Evolutionary conservation across 768 basidiomycete species (phyloP), one percentile per base, ranked within the genome.

Genomic region (Strobilomyces dryophilus): DNA sequence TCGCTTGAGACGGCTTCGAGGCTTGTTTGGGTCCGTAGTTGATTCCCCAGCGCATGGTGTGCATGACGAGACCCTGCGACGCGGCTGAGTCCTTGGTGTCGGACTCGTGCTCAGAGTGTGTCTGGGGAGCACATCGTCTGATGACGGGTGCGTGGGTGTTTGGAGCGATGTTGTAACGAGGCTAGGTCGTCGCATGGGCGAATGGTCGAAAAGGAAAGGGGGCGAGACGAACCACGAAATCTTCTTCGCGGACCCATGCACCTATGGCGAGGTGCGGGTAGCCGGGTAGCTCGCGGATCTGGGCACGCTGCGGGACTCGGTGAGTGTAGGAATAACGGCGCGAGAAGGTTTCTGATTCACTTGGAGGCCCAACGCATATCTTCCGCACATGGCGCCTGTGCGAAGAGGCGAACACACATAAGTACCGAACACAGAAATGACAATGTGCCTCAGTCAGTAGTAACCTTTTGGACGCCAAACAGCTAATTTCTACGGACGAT

Each of bases 31-130:
- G 27, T 27, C 73, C 69, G 49, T 79, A 74, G 64, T 90, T 91
- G 1, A 95, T 75, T 8, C 95, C 94, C 94, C 94, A 98, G 53
- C 79, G 85, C 91, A 92, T 92, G 0, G 87, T 86, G 34, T 91
- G 88, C 56, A 95, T 66, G 21, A 87, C 72, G 18, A 84, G 69
- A 12, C 67, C 29, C 11, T 27, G 29, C n/a, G 62, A 11, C 34
- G 61, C 55, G 51, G 9, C 49, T 48, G 18, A 51, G 29, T 31
- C 56, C 4, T 47, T 24, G 18, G 55, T 34, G 31, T 54, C 53
- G 27, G 56, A 27, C 27, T 27, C 46, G 6, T 39, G 20, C 27
- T 57, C 45, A 5, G 36, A 9, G 18, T 35, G 18, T 27, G 17
- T 43, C 31, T 45, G 11, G 7, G 52, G 34, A 24, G 59, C 61